Evolutionary conservation across 1,284 basidiomycete genomes (phyloP).

Genomic region (Ustilago bromivora): DNA sequence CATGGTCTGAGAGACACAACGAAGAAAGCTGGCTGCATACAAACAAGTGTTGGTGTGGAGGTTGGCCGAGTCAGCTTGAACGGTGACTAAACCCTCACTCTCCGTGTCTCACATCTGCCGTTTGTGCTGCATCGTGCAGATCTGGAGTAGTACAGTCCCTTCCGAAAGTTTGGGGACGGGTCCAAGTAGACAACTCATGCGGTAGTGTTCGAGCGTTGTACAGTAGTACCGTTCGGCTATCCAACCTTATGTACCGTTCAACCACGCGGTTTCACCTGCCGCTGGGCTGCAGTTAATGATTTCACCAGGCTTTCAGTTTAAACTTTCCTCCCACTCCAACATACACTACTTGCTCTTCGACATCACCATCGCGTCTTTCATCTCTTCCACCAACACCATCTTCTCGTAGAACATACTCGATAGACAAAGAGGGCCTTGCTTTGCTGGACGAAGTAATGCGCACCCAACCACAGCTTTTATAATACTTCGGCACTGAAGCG

Average conservation of each 20-base stretch:
- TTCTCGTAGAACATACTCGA: background rate
- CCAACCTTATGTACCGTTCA: background rate
- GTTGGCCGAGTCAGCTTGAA: conserved; percentile 1
- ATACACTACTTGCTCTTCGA: background rate
- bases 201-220: background rate
- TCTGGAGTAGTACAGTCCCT: background rate
- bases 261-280: conserved; percentile 6
- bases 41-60: conserved; percentile 42
- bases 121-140: background rate
- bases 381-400: background rate
- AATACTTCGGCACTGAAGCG: background rate
- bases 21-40: background rate
- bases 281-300: background rate
- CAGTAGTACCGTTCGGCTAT: background rate
- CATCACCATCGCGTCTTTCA: background rate
- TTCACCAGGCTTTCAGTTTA: background rate
- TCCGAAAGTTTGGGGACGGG: no score
- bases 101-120: background rate
- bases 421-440: background rate
- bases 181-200: no score
- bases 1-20: background rate
- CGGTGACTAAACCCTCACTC: conserved; percentile 2
- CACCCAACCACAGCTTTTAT: background rate
- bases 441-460: background rate
- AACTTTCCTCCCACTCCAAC: background rate